Evolutionary conservation across 345 rosid genomes (phyloP).

Genomic region (Bretschneidera sinensis): DNA sequence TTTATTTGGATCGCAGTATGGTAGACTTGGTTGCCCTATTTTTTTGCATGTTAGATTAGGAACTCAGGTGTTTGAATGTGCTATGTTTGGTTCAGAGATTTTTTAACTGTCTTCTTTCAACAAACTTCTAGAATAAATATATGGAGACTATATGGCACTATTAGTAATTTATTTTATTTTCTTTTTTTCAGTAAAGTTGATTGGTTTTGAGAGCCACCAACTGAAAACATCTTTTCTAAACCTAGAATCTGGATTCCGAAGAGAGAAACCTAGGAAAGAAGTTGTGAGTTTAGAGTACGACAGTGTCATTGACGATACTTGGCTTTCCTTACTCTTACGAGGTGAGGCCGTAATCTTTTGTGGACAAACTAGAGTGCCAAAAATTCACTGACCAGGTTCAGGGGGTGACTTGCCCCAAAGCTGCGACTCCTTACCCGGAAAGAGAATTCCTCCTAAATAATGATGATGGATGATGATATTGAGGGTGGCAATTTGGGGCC

Average conservation of each 20-base stretch:
- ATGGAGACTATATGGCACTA: not conserved
- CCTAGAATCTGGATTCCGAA: not conserved
- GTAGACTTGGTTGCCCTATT: too few species aligned
- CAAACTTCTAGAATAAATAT: too few species aligned
- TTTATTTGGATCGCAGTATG: too few species aligned
- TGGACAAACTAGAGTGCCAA: slow-evolving; percentile 14
- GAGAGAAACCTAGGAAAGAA: not conserved
- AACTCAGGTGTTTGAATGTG: too few species aligned
- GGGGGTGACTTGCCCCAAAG: slow-evolving; percentile 37
- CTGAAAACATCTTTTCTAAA: not conserved
- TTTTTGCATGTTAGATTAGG: not conserved
- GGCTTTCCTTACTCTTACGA: not conserved
- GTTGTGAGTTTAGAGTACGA: too few species aligned
- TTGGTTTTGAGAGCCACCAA: not conserved
- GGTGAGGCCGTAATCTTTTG: slow-evolving; percentile 6
- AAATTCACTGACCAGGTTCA: slow-evolving; percentile 39
- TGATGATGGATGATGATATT: slow-evolving; percentile 86
- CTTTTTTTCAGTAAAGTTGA: not conserved
- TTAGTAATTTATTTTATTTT: too few species aligned
- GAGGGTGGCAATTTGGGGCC: slow-evolving; percentile 79
- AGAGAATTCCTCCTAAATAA: slow-evolving; percentile 48
- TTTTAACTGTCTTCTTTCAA: too few species aligned
- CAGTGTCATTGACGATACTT: not conserved
- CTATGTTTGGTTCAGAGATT: too few species aligned
- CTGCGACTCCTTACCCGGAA: slow-evolving; percentile 30